Percentiles rank a stretch among this genome's conserved stretches.
Conservation (phyloP, 1,139 yeast genomes). For the Magnusiomyces clavatus region DNA sequence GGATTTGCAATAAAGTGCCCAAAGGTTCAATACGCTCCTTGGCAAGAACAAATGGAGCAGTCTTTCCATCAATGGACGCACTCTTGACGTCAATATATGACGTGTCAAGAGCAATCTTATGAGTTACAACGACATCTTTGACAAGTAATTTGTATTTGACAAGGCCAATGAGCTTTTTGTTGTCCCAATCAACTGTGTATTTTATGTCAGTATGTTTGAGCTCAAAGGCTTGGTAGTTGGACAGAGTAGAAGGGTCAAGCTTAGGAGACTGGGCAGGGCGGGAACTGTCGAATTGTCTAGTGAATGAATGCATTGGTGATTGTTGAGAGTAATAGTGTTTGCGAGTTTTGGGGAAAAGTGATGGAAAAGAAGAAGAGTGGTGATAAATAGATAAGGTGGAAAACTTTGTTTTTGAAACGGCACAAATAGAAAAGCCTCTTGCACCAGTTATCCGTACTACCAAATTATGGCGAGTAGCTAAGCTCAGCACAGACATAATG, state of each 20-base stretch:
- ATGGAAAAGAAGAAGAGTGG: no score
- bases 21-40: slow-evolving; percentile 50
- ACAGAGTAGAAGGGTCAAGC: slow-evolving; percentile 63
- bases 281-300: slow-evolving; percentile 8
- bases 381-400: no score
- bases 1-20: slow-evolving; percentile 54
- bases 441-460: no score
- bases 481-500: no score
- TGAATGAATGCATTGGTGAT: no score
- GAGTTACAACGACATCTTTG: slow-evolving; percentile 12
- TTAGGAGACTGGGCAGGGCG: slow-evolving; percentile 22
- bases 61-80: slow-evolving; percentile 40
- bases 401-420: no score
- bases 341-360: no score
- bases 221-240: slow-evolving; percentile 54
- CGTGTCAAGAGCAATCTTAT: slow-evolving; percentile 53
- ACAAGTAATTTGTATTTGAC: slow-evolving; percentile 43
- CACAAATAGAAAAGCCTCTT: no score
- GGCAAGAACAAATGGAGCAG: slow-evolving; percentile 33
- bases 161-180: slow-evolving; percentile 45
- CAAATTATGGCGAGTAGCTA: no score
- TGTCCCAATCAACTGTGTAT: slow-evolving; percentile 50
- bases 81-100: slow-evolving; percentile 49
- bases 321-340: no score
- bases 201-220: slow-evolving; percentile 47